phyloP scores from a whole-genome alignment of 2,329 filamentous ascomycete genomes.

The Trichoderma sp. region DNA sequence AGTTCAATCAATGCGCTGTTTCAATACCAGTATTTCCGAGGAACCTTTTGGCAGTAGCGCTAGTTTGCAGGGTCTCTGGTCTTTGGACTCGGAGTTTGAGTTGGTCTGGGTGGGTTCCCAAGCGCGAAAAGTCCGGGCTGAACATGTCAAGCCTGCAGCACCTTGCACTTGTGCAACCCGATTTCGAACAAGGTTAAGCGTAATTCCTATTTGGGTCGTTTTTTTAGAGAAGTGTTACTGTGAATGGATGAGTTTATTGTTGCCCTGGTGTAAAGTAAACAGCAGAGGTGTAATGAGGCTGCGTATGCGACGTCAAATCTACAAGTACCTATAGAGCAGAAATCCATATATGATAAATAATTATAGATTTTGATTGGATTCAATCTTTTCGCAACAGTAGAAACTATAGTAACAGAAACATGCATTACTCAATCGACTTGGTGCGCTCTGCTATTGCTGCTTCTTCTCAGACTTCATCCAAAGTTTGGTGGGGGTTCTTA shows the following conservation, averaged over 20 bases:
- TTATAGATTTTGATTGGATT: background rate
- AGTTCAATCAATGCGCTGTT: background rate
- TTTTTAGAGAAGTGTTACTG: background rate
- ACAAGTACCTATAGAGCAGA: background rate
- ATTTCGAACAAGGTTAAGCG: no score
- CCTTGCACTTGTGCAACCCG: no score
- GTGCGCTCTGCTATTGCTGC: background rate
- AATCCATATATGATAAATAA: background rate
- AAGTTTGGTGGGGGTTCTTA: background rate
- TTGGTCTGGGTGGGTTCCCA: background rate
- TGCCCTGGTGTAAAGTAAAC: background rate
- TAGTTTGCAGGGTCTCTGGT: no score
- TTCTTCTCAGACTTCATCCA: background rate
- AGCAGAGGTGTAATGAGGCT: background rate
- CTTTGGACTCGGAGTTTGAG: background rate
- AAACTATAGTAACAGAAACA: background rate
- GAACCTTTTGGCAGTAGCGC: background rate
- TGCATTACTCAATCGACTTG: no score
- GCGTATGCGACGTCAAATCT: background rate
- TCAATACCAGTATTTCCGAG: background rate
- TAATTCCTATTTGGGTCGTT: background rate
- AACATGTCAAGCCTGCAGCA: background rate
- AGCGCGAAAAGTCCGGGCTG: conserved; percentile 6
- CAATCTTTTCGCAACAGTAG: background rate
- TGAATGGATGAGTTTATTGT: background rate